phyloP scores from a whole-genome alignment of 2,329 filamentous ascomycete genomes.

The Calonectria hongkongensis region DNA sequence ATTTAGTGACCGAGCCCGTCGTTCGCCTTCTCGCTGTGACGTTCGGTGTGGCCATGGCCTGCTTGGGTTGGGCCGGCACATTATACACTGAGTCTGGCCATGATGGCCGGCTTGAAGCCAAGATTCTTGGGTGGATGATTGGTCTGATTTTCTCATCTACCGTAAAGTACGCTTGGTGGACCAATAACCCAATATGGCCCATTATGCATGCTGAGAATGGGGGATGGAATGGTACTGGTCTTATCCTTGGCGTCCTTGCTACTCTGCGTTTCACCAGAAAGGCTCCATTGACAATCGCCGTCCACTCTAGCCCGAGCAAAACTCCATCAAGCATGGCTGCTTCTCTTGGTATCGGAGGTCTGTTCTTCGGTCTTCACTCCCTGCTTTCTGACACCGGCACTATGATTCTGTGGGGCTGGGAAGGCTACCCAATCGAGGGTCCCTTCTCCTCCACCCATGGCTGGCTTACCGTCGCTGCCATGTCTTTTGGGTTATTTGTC shows the following conservation, averaged over 20 bases:
- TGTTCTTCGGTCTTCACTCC: slow-evolving; percentile 94
- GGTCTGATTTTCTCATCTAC: slow-evolving; percentile 91
- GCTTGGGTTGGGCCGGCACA: slow-evolving; percentile 88
- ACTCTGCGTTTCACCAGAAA: slow-evolving; percentile 84
- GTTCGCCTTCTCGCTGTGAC: slow-evolving; percentile 87
- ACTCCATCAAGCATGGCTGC: slow-evolving; percentile 82
- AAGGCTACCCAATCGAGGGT: slow-evolving; percentile 92
- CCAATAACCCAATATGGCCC: slow-evolving; percentile 98
- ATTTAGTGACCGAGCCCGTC: slow-evolving; percentile 82
- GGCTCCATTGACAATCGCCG: slow-evolving; percentile 68
- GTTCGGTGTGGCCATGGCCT: slow-evolving; percentile 87
- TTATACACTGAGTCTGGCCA: slow-evolving; percentile 87
- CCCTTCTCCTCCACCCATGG: slow-evolving; percentile 94
- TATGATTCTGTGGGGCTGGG: slow-evolving; percentile 99
- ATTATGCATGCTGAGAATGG: slow-evolving; percentile 93
- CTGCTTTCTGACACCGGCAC: slow-evolving; percentile 97
- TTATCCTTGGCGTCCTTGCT: slow-evolving; percentile 84
- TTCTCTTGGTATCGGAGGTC: slow-evolving; percentile 85
- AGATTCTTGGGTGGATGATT: slow-evolving; percentile 86
- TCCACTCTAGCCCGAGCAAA: slow-evolving; percentile 60
- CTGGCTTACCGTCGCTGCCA: slow-evolving; percentile 88
- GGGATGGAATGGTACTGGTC: slow-evolving; percentile 91
- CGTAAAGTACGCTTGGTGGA: slow-evolving; percentile 93
- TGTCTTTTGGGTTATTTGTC: slow-evolving; percentile 86
- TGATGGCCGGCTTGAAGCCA: slow-evolving; percentile 84